phyloP scores from a whole-genome alignment of 345 rosid species.

The Pistacia atlantica region DNA sequence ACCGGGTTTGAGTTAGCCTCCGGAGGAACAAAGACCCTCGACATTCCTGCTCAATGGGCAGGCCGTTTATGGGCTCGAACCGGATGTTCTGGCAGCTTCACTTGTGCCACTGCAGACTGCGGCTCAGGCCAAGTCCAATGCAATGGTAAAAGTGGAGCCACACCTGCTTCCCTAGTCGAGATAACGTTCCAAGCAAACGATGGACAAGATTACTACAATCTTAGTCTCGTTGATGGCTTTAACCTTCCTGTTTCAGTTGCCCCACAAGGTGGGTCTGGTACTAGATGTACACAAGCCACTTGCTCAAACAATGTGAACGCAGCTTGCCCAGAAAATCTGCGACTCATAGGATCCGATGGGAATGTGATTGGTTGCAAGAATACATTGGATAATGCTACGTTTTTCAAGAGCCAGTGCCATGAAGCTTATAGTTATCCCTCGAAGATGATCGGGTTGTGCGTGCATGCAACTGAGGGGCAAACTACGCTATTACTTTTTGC shows the following conservation, averaged over 20 bases:
- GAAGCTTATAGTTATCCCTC: too few relatives aligned
- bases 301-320: constrained; percentile 32
- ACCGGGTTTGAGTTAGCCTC: constrained; percentile 34
- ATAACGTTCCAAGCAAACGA: constrained; percentile 19
- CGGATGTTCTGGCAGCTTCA: constrained; percentile 31
- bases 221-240: constrained; percentile 51
- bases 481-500: constrained; percentile 33
- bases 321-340: constrained; percentile 33
- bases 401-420: too few relatives aligned
- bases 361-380: constrained; percentile 39
- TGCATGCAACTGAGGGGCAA: constrained; percentile 21
- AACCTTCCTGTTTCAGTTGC: constrained; percentile 35
- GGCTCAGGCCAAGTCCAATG: constrained; percentile 36
- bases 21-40: constrained; percentile 2
- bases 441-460: not conserved
- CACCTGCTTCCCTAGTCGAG: constrained; percentile 38
- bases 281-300: constrained; percentile 18
- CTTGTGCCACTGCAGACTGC: constrained; percentile 38
- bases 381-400: constrained; percentile 13
- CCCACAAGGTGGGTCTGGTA: constrained; percentile 34
- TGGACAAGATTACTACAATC: constrained; percentile 35
- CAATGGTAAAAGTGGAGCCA: constrained; percentile 33
- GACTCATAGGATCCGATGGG: constrained; percentile 26
- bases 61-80: constrained; percentile 48
- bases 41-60: constrained; percentile 24